phyloP scores from a whole-genome alignment of 345 rosid genomes.

The Eucalyptus polybractea region DNA sequence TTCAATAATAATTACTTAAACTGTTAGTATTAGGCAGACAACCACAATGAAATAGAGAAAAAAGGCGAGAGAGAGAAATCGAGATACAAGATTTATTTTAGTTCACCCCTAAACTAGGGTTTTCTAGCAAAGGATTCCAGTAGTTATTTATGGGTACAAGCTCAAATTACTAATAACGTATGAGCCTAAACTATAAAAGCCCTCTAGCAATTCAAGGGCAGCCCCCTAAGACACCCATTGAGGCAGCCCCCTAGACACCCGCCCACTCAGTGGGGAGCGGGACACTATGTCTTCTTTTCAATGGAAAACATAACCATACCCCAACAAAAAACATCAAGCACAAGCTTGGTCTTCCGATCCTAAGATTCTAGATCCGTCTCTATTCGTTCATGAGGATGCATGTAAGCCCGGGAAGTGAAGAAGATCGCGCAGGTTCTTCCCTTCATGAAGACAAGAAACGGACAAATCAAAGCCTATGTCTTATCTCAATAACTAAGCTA shows the following conservation, averaged over 20 bases:
- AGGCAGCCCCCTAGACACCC: no score
- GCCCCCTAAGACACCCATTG: no score
- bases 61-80: no score
- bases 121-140: accelerated
- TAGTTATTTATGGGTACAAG: no score
- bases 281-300: accelerated
- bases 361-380: background rate
- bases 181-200: no score
- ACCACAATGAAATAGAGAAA: no score
- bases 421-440: background rate
- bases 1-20: background rate
- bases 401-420: background rate
- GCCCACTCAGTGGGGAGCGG: accelerated
- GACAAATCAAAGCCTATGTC: background rate
- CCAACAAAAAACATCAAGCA: background rate
- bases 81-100: no score
- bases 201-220: accelerated
- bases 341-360: background rate
- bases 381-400: background rate
- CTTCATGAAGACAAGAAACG: background rate
- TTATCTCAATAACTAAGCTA: background rate
- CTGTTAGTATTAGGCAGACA: accelerated
- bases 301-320: no score
- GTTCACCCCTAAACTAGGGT: no score
- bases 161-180: no score